These are phyloP conservation scores for Rehmannia glutinosa DNA, from an alignment of 257 asterid genomes.

Conservation along the genomic window DNA sequence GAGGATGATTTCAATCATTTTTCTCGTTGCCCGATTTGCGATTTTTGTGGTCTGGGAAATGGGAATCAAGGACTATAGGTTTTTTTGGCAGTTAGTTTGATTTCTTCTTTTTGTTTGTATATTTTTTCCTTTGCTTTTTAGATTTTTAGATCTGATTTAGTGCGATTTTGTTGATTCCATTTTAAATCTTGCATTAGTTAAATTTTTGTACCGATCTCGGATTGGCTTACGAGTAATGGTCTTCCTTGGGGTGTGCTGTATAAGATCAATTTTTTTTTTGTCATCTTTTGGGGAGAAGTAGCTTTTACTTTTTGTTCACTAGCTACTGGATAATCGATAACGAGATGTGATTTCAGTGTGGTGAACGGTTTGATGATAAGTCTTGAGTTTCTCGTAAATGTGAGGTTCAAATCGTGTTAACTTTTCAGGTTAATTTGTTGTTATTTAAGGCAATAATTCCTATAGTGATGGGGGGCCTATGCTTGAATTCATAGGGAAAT, in stretches of 20 bases:
- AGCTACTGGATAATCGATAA: neutral
- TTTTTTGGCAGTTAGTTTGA: conserved; percentile 11
- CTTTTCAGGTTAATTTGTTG: too few species aligned
- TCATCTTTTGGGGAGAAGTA: neutral
- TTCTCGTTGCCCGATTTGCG: neutral
- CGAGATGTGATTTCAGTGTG: neutral
- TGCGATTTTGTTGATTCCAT: neutral
- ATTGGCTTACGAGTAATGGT: neutral
- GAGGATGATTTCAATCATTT: neutral
- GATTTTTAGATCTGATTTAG: conserved; percentile 19
- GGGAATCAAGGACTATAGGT: neutral
- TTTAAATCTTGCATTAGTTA: neutral
- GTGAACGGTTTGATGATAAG: neutral
- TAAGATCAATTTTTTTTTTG: neutral
- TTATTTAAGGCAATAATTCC: too few species aligned
- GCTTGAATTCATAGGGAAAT: too few species aligned
- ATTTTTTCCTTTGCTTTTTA: neutral
- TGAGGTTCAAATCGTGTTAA: neutral
- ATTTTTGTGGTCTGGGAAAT: neutral
- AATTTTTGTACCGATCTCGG: conserved; percentile 5
- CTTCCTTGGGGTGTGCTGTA: neutral
- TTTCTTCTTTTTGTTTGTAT: neutral
- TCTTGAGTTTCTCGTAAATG: neutral
- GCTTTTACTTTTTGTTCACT: neutral
- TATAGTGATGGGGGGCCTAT: too few species aligned